Conservation (phyloP, 345 rosid genomes). For the Rhizophora mangle region DNA sequence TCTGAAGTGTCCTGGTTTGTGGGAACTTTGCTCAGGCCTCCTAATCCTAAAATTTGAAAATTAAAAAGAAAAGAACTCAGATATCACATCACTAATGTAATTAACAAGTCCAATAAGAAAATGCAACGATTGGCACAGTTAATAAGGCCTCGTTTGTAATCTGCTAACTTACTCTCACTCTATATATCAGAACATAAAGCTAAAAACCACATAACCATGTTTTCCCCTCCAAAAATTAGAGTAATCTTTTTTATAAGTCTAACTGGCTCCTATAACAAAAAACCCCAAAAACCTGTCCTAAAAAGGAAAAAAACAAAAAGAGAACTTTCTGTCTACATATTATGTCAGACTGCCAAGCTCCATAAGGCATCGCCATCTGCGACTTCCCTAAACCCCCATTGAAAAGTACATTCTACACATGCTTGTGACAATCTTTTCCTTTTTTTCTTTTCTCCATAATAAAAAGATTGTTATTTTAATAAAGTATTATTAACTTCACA, state of each 20-base stretch:
- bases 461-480: too few species aligned
- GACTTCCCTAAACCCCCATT: too few species aligned
- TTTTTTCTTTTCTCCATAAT: too few species aligned
- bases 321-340: too few species aligned
- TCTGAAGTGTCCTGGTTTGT: conserved; percentile 36
- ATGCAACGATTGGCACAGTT: not conserved
- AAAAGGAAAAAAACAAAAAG: too few species aligned
- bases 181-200: not conserved
- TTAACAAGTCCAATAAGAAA: not conserved
- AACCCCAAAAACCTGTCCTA: too few species aligned
- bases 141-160: not conserved
- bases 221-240: not conserved
- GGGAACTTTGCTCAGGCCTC: conserved; percentile 35
- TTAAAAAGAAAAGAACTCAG: not conserved
- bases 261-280: too few species aligned
- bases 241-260: not conserved
- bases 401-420: too few species aligned
- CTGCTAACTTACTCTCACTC: not conserved
- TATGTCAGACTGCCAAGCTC: too few species aligned
- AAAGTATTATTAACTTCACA: too few species aligned
- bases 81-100: conserved; percentile 10
- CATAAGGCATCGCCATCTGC: too few species aligned
- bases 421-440: too few species aligned
- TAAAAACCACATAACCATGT: not conserved
- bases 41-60: conserved; percentile 41